Evolutionary conservation across 495 filamentous ascomycete genomes (phyloP), one percentile per base, ranked within the genome.

Genomic region (Articulospora tetracladia): DNA sequence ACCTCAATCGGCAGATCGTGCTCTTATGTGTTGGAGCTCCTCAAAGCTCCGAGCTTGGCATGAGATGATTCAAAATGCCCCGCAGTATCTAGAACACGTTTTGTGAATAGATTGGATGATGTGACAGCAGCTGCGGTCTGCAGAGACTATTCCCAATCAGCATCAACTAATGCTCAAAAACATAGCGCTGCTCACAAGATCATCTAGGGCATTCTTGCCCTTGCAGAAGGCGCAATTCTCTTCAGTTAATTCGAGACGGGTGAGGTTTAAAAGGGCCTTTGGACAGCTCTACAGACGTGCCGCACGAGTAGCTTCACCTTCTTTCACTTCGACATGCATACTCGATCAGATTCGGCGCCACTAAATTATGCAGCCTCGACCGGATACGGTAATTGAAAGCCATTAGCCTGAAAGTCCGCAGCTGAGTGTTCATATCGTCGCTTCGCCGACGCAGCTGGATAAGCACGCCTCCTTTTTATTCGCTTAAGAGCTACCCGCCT

Each of bases 401-500:
- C 32, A 3, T 55, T 4, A 17, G 11, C 19, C 17, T 55, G 19
- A 46, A 23, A 30, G 41, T 22, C 17, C 24, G 17, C 27, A 3
- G n/a, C n/a, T n/a, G n/a, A n/a, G n/a, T n/a, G n/a, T n/a, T n/a
- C n/a, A n/a, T n/a, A n/a, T n/a, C n/a, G n/a, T n/a, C n/a, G n/a
- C n/a, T n/a, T n/a, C n/a, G n/a, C n/a, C n/a, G n/a, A n/a, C n/a
- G n/a, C n/a, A n/a, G n/a, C n/a, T n/a, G n/a, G n/a, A n/a, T n/a
- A 26, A 34, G 30, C 15, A 46, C n/a, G 32, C 54, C 22, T 28
- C 54, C 53, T 47, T 46, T 56, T 56, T 24, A 56, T 56, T 56
- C 54, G 54, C 54, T 56, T 56, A 47, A 47, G 11, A 56, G 34
- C 54, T 47, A 26, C 34, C n/a, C n/a, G n/a, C n/a, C n/a, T n/a